These are phyloP conservation scores for Rosa lucieae DNA, from an alignment of 306 rosid species.

Conservation along the genomic window DNA sequence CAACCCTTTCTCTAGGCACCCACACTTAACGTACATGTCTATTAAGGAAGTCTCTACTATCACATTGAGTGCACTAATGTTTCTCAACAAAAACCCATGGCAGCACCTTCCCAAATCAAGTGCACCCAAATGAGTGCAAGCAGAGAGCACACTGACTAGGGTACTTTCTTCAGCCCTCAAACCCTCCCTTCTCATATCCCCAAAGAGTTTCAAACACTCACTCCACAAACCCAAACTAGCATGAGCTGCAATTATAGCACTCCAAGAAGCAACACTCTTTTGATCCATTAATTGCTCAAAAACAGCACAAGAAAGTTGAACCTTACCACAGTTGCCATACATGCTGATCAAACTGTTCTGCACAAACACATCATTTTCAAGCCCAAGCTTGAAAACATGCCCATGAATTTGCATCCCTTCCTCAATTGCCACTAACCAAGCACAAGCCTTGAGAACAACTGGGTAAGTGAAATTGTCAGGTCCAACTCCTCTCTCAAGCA, in stretches of 20 bases:
- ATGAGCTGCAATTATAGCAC: constrained; percentile 77
- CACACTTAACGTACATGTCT: constrained; percentile 85
- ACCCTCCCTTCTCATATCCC: constrained; percentile 61
- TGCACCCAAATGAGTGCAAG: constrained; percentile 84
- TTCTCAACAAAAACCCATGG: constrained; percentile 70
- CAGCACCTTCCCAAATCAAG: constrained; percentile 62
- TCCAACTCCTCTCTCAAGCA: constrained; percentile 61
- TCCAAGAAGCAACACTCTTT: constrained; percentile 83
- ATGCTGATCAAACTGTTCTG: constrained; percentile 79
- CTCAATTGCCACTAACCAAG: constrained; percentile 40
- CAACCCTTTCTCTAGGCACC: constrained; percentile 63
- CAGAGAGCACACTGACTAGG: constrained; percentile 65
- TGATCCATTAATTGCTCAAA: constrained; percentile 48
- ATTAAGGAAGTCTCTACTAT: constrained; percentile 70
- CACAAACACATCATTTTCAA: constrained; percentile 63
- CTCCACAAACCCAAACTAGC: constrained; percentile 63
- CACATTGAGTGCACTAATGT: constrained; percentile 66
- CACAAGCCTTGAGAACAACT: constrained; percentile 68
- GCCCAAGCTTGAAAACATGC: constrained; percentile 57
- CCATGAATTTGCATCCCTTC: constrained; percentile 73
- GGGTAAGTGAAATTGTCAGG: constrained; percentile 78
- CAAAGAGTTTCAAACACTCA: constrained; percentile 64
- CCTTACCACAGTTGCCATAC: constrained; percentile 63
- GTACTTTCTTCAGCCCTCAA: constrained; percentile 81
- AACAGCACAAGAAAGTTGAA: constrained; percentile 40